Percentiles rank a stretch among this genome's conserved stretches.
phyloP scores from a whole-genome alignment of 139 green algal species.

The Chlamydomonas schloesseri region DNA sequence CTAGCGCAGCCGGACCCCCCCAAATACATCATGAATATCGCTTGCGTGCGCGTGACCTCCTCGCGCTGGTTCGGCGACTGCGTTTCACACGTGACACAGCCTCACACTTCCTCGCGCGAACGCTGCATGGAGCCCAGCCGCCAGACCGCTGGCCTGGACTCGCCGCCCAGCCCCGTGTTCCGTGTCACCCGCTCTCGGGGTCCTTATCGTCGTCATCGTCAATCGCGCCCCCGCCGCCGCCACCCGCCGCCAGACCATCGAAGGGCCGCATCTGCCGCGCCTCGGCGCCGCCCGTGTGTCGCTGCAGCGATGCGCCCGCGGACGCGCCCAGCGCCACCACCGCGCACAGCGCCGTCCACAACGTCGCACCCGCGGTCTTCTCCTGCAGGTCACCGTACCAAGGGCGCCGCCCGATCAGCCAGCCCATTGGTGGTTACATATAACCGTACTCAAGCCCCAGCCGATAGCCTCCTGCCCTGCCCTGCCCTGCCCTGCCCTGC shows the following conservation, averaged over 20 bases:
- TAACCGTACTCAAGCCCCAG: too few relatives aligned
- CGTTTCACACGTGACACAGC: too few relatives aligned
- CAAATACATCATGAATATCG: too few relatives aligned
- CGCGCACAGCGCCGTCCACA: constrained; percentile 24
- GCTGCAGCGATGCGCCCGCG: constrained; percentile 24
- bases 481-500: too few relatives aligned
- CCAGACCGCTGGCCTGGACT: too few relatives aligned
- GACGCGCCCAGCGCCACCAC: constrained; percentile 24
- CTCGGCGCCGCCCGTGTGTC: not conserved
- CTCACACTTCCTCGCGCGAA: too few relatives aligned
- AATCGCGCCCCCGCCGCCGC: not conserved
- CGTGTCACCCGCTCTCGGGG: not conserved
- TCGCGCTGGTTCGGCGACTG: too few relatives aligned
- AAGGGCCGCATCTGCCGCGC: constrained; percentile 7
- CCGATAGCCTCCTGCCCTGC: too few relatives aligned
- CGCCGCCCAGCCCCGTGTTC: too few relatives aligned
- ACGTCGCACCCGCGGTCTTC: constrained; percentile 18
- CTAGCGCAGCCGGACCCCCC: too few relatives aligned
- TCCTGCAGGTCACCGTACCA: not conserved
- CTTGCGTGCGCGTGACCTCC: too few relatives aligned
- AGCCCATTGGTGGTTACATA: not conserved
- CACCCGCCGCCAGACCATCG: constrained; percentile 11
- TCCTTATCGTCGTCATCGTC: constrained; percentile 34
- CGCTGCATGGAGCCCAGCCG: too few relatives aligned
- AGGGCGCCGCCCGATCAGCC: not conserved